A percentile compares a stretch with the other conserved stretches of the same genome.
These are phyloP conservation scores for Elaeis guineensis DNA, from an alignment of 176 grass and related monocot genomes.

Conservation along the genomic window DNA sequence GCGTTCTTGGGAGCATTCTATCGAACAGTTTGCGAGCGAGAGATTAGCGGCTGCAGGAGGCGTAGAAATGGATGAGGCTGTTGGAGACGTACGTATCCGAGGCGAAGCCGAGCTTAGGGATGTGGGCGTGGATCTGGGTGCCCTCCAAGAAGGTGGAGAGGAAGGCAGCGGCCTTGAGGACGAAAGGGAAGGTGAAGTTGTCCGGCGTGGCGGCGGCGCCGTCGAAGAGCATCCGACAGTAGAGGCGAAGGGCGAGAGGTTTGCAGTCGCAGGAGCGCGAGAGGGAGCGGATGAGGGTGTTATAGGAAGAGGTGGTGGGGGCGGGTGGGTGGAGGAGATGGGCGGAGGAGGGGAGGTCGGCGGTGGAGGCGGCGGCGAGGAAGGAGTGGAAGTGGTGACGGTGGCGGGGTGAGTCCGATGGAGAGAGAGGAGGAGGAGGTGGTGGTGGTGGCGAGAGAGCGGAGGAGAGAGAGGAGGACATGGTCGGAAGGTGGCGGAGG, in stretches of 20 bases:
- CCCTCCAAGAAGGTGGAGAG: conserved; percentile 55
- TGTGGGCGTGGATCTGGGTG: conserved; percentile 65
- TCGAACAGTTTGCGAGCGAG: conserved; percentile 51
- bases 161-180: conserved; percentile 70
- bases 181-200: conserved; percentile 41
- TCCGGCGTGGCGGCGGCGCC: conserved; percentile 15
- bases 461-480: background rate
- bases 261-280: conserved; percentile 47
- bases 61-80: conserved; percentile 76
- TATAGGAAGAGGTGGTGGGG: conserved; percentile 24
- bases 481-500: background rate
- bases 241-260: conserved; percentile 37
- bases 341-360: background rate
- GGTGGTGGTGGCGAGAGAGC: background rate
- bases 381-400: background rate
- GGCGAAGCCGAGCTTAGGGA: conserved; percentile 44
- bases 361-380: background rate
- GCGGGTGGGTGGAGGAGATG: background rate
- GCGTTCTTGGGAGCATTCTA: conserved; percentile 29
- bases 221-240: conserved; percentile 12
- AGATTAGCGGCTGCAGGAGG: conserved; percentile 45
- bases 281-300: conserved; percentile 57
- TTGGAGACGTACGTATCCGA: conserved; percentile 62
- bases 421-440: background rate
- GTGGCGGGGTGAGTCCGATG: background rate